Evolutionary conservation across 2,329 filamentous ascomycete genomes (phyloP).

Genomic region (Neurospora sp.): DNA sequence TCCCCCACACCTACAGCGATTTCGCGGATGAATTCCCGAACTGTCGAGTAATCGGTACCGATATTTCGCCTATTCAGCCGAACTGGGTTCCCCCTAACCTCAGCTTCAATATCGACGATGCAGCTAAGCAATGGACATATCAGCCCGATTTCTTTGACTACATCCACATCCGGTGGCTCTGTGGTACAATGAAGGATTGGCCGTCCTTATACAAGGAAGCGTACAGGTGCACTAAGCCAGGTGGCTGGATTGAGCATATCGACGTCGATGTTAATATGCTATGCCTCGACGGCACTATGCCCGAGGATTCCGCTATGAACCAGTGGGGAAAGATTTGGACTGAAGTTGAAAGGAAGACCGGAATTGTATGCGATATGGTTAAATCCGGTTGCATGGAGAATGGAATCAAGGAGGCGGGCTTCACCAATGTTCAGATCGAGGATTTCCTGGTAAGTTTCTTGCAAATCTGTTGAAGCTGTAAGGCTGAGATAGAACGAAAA

Average conservation of each 20-base stretch:
- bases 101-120: constrained; percentile 50
- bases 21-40: constrained; percentile 1
- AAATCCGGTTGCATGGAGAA: constrained; percentile 19
- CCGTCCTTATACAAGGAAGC: constrained; percentile 12
- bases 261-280: constrained; percentile 23
- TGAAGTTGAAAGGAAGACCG: constrained; percentile 8
- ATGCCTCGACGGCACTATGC: constrained; percentile 33
- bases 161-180: constrained; percentile 18
- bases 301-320: constrained; percentile 25
- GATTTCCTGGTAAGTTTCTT: constrained; percentile 20
- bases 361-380: constrained; percentile 24
- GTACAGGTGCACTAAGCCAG: constrained; percentile 30
- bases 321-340: constrained; percentile 13
- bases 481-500: background rate
- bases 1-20: background rate
- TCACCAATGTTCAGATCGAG: constrained; percentile 25
- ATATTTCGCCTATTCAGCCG: constrained; percentile 3
- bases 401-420: constrained; percentile 26
- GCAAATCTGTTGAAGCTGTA: background rate
- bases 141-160: constrained; percentile 24
- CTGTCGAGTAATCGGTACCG: background rate
- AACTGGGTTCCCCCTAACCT: constrained; percentile 29
- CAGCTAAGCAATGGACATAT: constrained; percentile 40
- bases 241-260: constrained; percentile 24
- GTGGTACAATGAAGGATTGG: constrained; percentile 20